A percentile compares a stretch with the other conserved stretches of the same genome.
phyloP scores from a whole-genome alignment of 148 eudicot species.

The Cornus controversa region DNA sequence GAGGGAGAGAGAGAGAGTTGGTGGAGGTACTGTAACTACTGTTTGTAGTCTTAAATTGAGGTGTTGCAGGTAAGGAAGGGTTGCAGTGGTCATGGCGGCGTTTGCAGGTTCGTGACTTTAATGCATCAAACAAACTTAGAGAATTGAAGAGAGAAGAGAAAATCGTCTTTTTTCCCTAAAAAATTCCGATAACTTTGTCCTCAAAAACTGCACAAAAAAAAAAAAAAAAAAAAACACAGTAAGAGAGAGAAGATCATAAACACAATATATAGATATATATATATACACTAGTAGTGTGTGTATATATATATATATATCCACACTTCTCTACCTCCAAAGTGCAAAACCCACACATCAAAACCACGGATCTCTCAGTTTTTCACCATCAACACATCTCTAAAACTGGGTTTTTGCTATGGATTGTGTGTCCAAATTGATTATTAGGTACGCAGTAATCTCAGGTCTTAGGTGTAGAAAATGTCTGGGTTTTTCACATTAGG shows the following conservation, averaged over 20 bases:
- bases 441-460: not conserved
- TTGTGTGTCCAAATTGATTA: not conserved
- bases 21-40: not conserved
- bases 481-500: conserved; percentile 72
- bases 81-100: conserved; percentile 82
- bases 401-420: conserved; percentile 25
- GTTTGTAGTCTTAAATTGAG: conserved; percentile 37
- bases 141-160: not conserved
- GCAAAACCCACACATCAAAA: not conserved
- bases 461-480: conserved; percentile 33
- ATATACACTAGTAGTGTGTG: too few species aligned
- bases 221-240: not conserved
- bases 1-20: not conserved
- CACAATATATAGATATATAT: not conserved
- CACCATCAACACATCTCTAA: too few species aligned
- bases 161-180: conserved; percentile 8
- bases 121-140: conserved; percentile 31
- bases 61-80: conserved; percentile 1
- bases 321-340: not conserved
- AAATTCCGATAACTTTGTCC: conserved; percentile 11
- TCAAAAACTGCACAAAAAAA: not conserved
- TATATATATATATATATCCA: too few species aligned
- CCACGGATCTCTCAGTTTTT: conserved; percentile 27
- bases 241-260: not conserved
- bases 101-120: conserved; percentile 70